Evolutionary conservation across 257 asterid species (phyloP).

Genomic region (Datura wrightii): DNA sequence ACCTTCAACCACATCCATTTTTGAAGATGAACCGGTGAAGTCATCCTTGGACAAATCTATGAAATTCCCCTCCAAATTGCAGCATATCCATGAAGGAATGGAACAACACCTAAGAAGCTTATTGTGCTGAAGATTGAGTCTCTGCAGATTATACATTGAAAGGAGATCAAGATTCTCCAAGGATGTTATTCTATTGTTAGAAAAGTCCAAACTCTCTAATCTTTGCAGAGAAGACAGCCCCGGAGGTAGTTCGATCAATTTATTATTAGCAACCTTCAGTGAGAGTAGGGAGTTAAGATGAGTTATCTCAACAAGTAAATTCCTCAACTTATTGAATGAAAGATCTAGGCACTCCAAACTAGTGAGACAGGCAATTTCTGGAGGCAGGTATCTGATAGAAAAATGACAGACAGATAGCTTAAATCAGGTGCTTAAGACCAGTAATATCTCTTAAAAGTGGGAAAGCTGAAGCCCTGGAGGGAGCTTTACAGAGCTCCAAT

Average conservation of each 20-base stretch:
- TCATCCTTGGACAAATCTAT: conserved; percentile 42
- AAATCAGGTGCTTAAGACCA: conserved; percentile 70
- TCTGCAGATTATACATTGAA: conserved; percentile 68
- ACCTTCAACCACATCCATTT: conserved; percentile 88
- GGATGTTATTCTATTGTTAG: conserved; percentile 76
- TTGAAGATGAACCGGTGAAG: conserved; percentile 58
- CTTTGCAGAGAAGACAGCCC: conserved; percentile 13
- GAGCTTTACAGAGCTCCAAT: conserved; percentile 82
- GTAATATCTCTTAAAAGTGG: conserved; percentile 72
- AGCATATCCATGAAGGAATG: conserved; percentile 85
- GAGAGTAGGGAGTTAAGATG: conserved; percentile 57
- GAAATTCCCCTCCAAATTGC: conserved; percentile 73
- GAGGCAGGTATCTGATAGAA: conserved; percentile 65
- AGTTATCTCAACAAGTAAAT: conserved; percentile 40
- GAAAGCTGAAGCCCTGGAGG: conserved; percentile 70
- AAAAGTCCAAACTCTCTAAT: conserved; percentile 83
- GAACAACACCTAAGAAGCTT: conserved; percentile 55
- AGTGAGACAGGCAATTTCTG: no score
- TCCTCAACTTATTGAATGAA: no score
- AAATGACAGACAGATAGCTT: conserved; percentile 89
- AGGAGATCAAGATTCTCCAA: conserved; percentile 70
- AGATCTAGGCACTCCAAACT: no score
- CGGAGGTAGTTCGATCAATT: no score
- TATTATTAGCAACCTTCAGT: conserved; percentile 59
- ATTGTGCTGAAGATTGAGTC: conserved; percentile 79